These are phyloP conservation scores for Amanita rimosa DNA, from an alignment of 768 basidiomycete species.

Conservation along the genomic window DNA sequence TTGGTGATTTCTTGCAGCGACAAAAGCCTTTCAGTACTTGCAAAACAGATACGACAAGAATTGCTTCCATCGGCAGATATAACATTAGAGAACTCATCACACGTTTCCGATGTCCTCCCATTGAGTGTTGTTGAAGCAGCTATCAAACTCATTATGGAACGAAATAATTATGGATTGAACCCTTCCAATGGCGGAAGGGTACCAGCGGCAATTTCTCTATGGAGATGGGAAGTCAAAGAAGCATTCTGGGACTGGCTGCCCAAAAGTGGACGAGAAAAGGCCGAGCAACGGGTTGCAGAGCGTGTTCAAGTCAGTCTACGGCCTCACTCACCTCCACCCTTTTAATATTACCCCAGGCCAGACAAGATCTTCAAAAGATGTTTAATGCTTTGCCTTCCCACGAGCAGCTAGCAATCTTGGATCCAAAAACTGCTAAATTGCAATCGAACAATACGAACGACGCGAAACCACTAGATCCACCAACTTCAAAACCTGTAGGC, in stretches of 20 bases:
- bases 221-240: slow-evolving; percentile 81
- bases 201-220: slow-evolving; percentile 58
- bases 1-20: slow-evolving; percentile 38
- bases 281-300: slow-evolving; percentile 48
- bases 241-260: slow-evolving; percentile 52
- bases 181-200: slow-evolving; percentile 34
- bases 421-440: slow-evolving; percentile 31
- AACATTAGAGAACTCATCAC: slow-evolving; percentile 24
- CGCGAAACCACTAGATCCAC: slow-evolving; percentile 6
- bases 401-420: slow-evolving; percentile 45
- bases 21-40: slow-evolving; percentile 49
- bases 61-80: slow-evolving; percentile 57
- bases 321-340: neutral
- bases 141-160: slow-evolving; percentile 49
- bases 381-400: slow-evolving; percentile 49
- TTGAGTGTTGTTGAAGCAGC: slow-evolving; percentile 51
- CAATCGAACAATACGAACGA: slow-evolving; percentile 23
- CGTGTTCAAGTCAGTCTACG: slow-evolving; percentile 44
- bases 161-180: slow-evolving; percentile 78
- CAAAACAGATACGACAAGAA: slow-evolving; percentile 59
- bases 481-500: neutral
- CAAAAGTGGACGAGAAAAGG: slow-evolving; percentile 51
- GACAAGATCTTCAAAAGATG: slow-evolving; percentile 36
- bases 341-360: slow-evolving; percentile 32
- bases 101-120: slow-evolving; percentile 29